A percentile compares a stretch with the other conserved stretches of the same genome.
phyloP scores from a whole-genome alignment of 768 basidiomycete species.

The Chlorophyllum brunneum region DNA sequence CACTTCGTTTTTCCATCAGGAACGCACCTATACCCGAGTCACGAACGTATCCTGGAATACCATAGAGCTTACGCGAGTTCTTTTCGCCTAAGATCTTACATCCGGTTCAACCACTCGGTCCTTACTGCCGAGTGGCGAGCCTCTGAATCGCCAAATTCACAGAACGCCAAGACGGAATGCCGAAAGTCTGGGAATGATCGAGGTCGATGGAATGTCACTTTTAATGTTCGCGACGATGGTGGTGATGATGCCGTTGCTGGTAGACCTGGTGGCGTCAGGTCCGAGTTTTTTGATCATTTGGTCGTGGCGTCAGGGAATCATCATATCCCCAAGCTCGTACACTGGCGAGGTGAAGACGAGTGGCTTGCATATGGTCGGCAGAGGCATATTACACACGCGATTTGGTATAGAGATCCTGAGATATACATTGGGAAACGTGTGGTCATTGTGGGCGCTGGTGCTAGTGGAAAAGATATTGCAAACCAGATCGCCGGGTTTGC shows the following conservation, averaged over 20 bases:
- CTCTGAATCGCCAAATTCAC: neutral
- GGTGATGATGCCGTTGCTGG: neutral
- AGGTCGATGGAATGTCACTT: conserved; percentile 38
- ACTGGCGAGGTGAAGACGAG: conserved; percentile 42
- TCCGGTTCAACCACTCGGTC: conserved; percentile 42
- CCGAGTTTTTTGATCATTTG: conserved; percentile 44
- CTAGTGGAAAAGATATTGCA: conserved; percentile 46
- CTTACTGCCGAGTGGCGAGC: conserved; percentile 37
- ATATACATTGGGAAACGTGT: conserved; percentile 39
- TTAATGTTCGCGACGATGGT: conserved; percentile 13
- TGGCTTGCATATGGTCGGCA: conserved; percentile 35
- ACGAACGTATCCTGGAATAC: conserved; percentile 43
- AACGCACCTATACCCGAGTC: conserved; percentile 48
- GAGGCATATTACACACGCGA: conserved; percentile 46
- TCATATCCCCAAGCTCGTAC: conserved; percentile 43
- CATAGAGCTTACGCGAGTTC: conserved; percentile 39
- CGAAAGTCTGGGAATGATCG: too few species aligned
- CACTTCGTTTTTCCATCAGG: conserved; percentile 45
- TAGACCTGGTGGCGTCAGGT: conserved; percentile 13
- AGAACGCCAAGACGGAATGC: too few species aligned
- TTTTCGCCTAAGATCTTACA: conserved; percentile 33
- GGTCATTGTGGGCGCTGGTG: conserved; percentile 42
- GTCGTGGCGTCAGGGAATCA: conserved; percentile 55
- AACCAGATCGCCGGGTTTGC: conserved; percentile 37
- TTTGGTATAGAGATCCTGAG: conserved; percentile 48